These are phyloP conservation scores for Penicillium sp. DNA, from an alignment of 2,329 filamentous ascomycete genomes.

Conservation along the genomic window DNA sequence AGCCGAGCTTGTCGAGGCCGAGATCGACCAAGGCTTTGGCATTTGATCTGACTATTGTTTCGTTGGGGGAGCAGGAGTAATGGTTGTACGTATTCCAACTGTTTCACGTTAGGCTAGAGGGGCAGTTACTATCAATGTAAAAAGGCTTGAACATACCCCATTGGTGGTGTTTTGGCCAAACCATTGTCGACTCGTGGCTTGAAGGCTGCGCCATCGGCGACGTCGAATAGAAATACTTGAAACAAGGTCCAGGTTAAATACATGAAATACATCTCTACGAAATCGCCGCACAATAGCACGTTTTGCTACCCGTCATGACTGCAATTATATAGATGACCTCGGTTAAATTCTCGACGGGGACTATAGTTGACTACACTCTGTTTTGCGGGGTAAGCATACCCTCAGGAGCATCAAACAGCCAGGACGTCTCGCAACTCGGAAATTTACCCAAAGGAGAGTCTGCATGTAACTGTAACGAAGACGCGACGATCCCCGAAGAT, in stretches of 20 bases:
- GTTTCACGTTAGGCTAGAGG: not conserved
- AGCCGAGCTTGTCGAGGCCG: constrained; percentile 58
- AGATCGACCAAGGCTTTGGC: constrained; percentile 59
- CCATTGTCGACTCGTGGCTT: constrained; percentile 24
- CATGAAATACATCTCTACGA: too few relatives aligned
- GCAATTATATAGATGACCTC: not conserved
- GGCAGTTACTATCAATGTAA: not conserved
- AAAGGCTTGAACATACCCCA: constrained; percentile 27
- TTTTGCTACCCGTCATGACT: not conserved
- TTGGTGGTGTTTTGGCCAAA: constrained; percentile 32
- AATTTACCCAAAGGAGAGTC: constrained; percentile 5
- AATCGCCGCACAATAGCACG: too few relatives aligned
- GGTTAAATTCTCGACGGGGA: not conserved
- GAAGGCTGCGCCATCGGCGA: constrained; percentile 3
- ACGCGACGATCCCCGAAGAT: constrained; percentile 10
- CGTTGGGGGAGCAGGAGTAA: constrained; percentile 56
- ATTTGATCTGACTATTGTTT: constrained; percentile 56
- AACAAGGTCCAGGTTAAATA: not conserved
- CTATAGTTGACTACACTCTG: not conserved
- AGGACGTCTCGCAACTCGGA: not conserved
- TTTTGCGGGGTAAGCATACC: not conserved
- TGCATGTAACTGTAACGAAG: not conserved
- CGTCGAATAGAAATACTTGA: not conserved
- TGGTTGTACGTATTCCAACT: constrained; percentile 66
- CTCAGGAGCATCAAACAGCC: not conserved